These are phyloP conservation scores for Nephelium lappaceum DNA, from an alignment of 345 rosid species.

Conservation along the genomic window DNA sequence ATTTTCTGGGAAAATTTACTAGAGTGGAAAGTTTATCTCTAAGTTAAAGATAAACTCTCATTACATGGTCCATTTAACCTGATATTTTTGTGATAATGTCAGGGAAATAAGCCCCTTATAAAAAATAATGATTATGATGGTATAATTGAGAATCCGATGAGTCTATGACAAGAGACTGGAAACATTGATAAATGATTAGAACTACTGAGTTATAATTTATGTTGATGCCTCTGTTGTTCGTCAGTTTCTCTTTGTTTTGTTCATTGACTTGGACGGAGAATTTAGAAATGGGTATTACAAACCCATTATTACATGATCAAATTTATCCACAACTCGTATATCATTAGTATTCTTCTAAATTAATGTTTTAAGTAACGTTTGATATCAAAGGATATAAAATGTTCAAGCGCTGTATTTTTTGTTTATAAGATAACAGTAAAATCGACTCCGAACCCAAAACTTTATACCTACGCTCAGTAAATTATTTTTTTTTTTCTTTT, in stretches of 20 bases:
- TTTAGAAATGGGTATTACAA: too few relatives aligned
- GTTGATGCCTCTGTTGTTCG: background rate
- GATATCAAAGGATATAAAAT: too few relatives aligned
- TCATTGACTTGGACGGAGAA: too few relatives aligned
- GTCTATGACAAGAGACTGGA: background rate
- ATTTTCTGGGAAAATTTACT: conserved; percentile 4
- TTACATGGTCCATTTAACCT: background rate
- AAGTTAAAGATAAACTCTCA: background rate
- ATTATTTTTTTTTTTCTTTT: too few relatives aligned
- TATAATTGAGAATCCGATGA: background rate
- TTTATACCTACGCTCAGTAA: too few relatives aligned
- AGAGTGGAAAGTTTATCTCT: background rate
- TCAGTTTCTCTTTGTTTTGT: background rate
- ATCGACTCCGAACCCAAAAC: too few relatives aligned
- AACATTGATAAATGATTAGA: background rate
- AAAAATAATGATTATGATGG: conserved; percentile 1
- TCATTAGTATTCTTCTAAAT: too few relatives aligned
- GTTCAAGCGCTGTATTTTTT: too few relatives aligned
- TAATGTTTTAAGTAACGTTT: too few relatives aligned
- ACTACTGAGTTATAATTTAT: background rate
- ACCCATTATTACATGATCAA: too few relatives aligned
- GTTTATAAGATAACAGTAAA: too few relatives aligned
- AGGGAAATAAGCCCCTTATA: background rate
- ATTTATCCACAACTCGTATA: too few relatives aligned
- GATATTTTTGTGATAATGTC: background rate